phyloP scores from a whole-genome alignment of 176 grass and related monocot species.

The Triticum turgidum region DNA sequence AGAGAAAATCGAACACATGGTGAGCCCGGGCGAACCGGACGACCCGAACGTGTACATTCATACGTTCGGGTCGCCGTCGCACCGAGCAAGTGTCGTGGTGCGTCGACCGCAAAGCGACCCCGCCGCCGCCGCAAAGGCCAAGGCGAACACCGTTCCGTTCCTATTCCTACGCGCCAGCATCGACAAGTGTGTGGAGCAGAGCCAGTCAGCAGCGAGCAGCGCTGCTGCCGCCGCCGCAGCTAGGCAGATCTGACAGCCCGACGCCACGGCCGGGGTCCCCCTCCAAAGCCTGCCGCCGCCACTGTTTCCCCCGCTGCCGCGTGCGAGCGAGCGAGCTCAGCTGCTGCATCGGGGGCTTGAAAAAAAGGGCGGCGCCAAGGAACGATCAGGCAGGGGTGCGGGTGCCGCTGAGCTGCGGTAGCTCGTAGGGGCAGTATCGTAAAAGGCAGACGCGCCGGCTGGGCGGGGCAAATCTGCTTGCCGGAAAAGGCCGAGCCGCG shows the following conservation, averaged over 20 bases:
- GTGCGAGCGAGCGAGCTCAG: neutral
- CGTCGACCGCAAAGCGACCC: neutral
- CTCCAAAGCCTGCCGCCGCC: neutral
- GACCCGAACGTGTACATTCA: neutral
- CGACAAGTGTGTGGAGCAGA: neutral
- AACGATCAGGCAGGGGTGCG: neutral
- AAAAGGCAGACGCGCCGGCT: neutral
- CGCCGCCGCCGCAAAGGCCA: neutral
- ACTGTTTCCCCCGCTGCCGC: neutral
- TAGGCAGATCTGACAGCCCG: conserved; percentile 21
- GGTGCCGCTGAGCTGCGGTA: too few species aligned
- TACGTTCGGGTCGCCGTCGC: neutral
- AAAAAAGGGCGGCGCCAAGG: neutral
- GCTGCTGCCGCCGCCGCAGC: neutral
- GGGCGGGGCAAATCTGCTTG: conserved; percentile 8
- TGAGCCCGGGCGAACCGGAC: too few species aligned
- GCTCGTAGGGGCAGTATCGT: conserved; percentile 10
- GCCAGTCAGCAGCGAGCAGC: neutral
- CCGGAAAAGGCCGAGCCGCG: neutral
- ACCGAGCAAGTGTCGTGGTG: neutral
- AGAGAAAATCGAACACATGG: too few species aligned
- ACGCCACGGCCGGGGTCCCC: neutral
- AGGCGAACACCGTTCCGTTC: neutral
- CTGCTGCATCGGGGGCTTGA: neutral
- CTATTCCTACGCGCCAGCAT: neutral